Evolutionary conservation across 306 rosid genomes (phyloP).

Genomic region (Mimosa bimucronata): DNA sequence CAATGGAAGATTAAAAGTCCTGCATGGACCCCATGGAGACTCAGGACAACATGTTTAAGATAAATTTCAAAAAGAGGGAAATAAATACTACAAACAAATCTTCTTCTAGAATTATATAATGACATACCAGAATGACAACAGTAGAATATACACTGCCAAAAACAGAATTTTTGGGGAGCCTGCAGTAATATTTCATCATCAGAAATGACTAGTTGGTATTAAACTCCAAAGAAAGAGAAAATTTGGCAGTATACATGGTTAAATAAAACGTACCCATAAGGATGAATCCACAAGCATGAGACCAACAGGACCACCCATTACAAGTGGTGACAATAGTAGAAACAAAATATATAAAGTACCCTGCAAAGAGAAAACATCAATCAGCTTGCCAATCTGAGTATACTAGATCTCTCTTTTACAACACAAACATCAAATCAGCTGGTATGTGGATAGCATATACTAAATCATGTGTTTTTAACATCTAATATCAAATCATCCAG

Average conservation of each 20-base stretch:
- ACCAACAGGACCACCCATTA: constrained; percentile 64
- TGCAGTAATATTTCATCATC: constrained; percentile 48
- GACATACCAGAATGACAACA: constrained; percentile 77
- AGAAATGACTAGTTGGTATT: constrained; percentile 33
- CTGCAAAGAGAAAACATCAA: constrained; percentile 50
- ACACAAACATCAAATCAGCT: background rate
- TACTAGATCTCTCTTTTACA: constrained; percentile 3
- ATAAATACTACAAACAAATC: background rate
- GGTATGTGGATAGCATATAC: too few relatives aligned
- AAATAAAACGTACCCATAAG: constrained; percentile 61
- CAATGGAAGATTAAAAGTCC: background rate
- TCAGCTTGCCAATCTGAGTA: background rate
- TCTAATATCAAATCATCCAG: background rate
- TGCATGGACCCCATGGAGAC: constrained; percentile 5
- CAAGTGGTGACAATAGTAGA: constrained; percentile 56
- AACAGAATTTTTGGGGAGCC: constrained; percentile 69
- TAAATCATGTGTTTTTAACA: background rate
- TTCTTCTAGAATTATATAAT: background rate
- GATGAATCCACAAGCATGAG: constrained; percentile 59
- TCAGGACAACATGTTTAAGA: background rate
- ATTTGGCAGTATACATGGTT: constrained; percentile 11
- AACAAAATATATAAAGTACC: constrained; percentile 65
- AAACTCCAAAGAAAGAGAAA: constrained; percentile 26
- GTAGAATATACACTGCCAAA: constrained; percentile 67
- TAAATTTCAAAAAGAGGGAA: background rate